Conservation (phyloP, 2,329 filamentous ascomycete species). For the Pseudohalonectria lignicola region DNA sequence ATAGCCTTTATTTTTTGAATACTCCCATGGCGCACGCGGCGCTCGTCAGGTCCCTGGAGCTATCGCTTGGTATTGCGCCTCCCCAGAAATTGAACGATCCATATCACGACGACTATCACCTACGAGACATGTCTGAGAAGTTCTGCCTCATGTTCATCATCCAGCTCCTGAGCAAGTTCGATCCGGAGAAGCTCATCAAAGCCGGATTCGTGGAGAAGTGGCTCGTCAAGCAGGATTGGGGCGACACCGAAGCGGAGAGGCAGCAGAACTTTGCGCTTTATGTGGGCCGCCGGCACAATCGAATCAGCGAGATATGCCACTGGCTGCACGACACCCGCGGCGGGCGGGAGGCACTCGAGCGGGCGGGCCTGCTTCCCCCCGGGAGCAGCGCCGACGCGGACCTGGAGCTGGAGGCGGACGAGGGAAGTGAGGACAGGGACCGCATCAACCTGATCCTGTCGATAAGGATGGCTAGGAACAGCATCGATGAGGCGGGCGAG, state of each 20-base stretch:
- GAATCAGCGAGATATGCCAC: constrained; percentile 39
- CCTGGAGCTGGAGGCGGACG: constrained; percentile 8
- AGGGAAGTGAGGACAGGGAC: constrained; percentile 10
- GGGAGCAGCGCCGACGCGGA: constrained; percentile 8
- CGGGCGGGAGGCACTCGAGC: constrained; percentile 41
- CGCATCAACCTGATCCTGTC: constrained; percentile 23
- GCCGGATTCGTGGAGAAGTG: constrained; percentile 60
- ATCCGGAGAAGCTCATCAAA: constrained; percentile 44
- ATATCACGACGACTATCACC: constrained; percentile 52
- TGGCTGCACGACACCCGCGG: constrained; percentile 34
- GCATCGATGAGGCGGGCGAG: neutral
- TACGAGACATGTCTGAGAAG: constrained; percentile 51
- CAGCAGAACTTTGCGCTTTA: constrained; percentile 43
- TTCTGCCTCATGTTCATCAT: constrained; percentile 46
- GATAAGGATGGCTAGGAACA: constrained; percentile 11
- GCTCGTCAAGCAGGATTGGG: constrained; percentile 65
- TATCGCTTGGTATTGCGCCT: no score
- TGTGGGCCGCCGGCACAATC: constrained; percentile 36
- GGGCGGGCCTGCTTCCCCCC: constrained; percentile 33
- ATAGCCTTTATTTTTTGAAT: constrained; percentile 35
- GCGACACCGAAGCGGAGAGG: constrained; percentile 38
- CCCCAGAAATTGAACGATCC: no score
- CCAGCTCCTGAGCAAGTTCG: constrained; percentile 49
- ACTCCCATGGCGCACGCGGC: constrained; percentile 40
- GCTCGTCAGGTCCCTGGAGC: constrained; percentile 48